Evolutionary conservation across 768 basidiomycete species (phyloP).

Genomic region (Lyophyllum decastes): DNA sequence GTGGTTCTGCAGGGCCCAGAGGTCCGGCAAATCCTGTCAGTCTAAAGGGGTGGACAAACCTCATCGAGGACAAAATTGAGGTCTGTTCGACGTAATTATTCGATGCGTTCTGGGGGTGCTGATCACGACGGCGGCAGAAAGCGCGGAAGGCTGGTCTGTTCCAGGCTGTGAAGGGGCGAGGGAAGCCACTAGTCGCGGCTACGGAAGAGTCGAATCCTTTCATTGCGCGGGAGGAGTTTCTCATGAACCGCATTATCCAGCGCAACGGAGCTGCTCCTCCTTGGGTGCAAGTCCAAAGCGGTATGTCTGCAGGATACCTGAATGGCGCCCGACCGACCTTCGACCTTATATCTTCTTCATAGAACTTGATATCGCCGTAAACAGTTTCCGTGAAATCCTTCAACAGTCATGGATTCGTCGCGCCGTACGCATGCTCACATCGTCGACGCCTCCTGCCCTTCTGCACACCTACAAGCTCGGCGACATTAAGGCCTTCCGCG

Average conservation of each 20-base stretch:
- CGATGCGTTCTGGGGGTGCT: background rate
- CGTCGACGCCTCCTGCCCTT: constrained; percentile 40
- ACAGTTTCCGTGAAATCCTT: constrained; percentile 64
- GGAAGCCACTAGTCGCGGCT: constrained; percentile 38
- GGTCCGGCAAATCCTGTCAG: constrained; percentile 54
- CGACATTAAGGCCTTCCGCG: constrained; percentile 49
- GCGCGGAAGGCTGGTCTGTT: constrained; percentile 70
- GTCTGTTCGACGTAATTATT: constrained; percentile 30
- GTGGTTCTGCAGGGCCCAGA: constrained; percentile 22
- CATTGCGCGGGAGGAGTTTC: constrained; percentile 75
- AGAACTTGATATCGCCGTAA: constrained; percentile 70
- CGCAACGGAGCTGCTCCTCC: constrained; percentile 81
- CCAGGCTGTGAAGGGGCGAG: constrained; percentile 68
- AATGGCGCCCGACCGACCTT: background rate
- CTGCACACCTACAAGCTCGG: constrained; percentile 32
- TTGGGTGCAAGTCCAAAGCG: constrained; percentile 83
- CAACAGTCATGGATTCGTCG: constrained; percentile 76
- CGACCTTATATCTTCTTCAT: background rate
- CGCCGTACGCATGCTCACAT: constrained; percentile 61
- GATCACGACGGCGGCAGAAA: constrained; percentile 38
- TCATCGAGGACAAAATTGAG: constrained; percentile 83
- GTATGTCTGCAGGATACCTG: constrained; percentile 32
- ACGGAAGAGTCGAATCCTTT: constrained; percentile 51
- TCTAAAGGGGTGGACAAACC: constrained; percentile 72
- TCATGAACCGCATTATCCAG: constrained; percentile 86